Conservation (phyloP, 176 grass and related monocot species). For the Aegilops speltoides region DNA sequence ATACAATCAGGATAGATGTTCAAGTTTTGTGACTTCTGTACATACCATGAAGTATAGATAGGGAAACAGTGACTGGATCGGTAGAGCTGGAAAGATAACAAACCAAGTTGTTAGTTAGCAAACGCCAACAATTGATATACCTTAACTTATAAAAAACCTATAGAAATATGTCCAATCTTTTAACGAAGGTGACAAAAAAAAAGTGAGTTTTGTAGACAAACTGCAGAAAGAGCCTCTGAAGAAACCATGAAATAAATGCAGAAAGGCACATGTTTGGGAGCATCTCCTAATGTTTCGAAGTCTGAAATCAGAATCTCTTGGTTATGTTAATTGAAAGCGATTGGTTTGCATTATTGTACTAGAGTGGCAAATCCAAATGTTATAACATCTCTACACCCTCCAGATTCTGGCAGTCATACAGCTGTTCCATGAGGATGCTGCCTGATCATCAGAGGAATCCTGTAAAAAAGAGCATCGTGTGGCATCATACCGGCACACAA, state of each 20-base stretch:
- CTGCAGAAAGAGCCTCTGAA: not conserved
- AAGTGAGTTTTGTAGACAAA: not conserved
- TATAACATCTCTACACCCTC: not conserved
- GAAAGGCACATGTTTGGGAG: not conserved
- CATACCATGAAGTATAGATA: slow-evolving; percentile 82
- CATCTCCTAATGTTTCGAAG: not conserved
- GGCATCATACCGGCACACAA: slow-evolving; percentile 39
- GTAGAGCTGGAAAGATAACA: slow-evolving; percentile 53
- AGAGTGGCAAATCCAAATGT: not conserved
- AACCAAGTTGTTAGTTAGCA: not conserved
- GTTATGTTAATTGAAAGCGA: not conserved
- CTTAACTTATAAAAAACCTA: not conserved
- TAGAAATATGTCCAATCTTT: not conserved
- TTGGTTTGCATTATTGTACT: not conserved
- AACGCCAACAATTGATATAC: not conserved
- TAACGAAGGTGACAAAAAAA: not conserved
- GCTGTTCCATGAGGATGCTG: not conserved
- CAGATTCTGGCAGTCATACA: not conserved
- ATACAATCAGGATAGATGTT: not conserved
- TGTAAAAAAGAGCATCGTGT: not conserved
- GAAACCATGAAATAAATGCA: not conserved
- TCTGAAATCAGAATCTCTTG: not conserved
- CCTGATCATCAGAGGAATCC: not conserved
- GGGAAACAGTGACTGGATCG: slow-evolving; percentile 55
- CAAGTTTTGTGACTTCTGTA: not conserved